A percentile compares a stretch with the other conserved stretches of the same genome.
phyloP scores from a whole-genome alignment of 2,329 filamentous ascomycete species.

The Hymenoscyphus repandus region DNA sequence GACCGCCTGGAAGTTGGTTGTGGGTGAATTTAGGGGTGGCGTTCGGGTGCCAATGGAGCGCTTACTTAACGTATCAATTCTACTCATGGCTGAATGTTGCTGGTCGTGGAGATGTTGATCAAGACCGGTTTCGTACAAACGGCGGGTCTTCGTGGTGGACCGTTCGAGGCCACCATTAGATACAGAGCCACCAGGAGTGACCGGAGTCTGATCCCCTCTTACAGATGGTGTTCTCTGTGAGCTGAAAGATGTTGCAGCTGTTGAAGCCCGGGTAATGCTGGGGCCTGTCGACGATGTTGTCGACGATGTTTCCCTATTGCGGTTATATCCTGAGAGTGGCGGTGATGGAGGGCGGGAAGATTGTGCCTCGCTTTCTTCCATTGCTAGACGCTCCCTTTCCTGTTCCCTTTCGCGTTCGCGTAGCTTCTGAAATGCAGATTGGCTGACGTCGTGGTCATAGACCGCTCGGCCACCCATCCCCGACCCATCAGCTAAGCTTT shows the following conservation, averaged over 20 bases:
- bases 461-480: slow-evolving; percentile 62
- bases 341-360: slow-evolving; percentile 48
- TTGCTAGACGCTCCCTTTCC: slow-evolving; percentile 32
- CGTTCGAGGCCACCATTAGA: slow-evolving; percentile 51
- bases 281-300: slow-evolving; percentile 66
- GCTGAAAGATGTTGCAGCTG: slow-evolving; percentile 81
- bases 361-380: slow-evolving; percentile 32
- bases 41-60: slow-evolving; percentile 33
- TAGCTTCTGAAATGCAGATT: slow-evolving; percentile 79
- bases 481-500: slow-evolving; percentile 32
- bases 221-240: slow-evolving; percentile 58
- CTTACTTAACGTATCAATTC: slow-evolving; percentile 72
- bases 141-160: slow-evolving; percentile 62
- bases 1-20: slow-evolving; percentile 34
- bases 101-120: slow-evolving; percentile 77
- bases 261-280: slow-evolving; percentile 69
- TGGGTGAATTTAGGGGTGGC: slow-evolving; percentile 26
- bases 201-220: slow-evolving; percentile 44
- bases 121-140: slow-evolving; percentile 78
- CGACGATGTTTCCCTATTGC: slow-evolving; percentile 80
- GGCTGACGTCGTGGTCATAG: slow-evolving; percentile 81
- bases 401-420: slow-evolving; percentile 41
- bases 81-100: slow-evolving; percentile 68
- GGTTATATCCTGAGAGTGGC: slow-evolving; percentile 58
- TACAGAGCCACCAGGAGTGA: slow-evolving; percentile 33